Base-by-base conservation (phyloP, 106 monocot species). In the Xerophyta viscosa region DNA sequence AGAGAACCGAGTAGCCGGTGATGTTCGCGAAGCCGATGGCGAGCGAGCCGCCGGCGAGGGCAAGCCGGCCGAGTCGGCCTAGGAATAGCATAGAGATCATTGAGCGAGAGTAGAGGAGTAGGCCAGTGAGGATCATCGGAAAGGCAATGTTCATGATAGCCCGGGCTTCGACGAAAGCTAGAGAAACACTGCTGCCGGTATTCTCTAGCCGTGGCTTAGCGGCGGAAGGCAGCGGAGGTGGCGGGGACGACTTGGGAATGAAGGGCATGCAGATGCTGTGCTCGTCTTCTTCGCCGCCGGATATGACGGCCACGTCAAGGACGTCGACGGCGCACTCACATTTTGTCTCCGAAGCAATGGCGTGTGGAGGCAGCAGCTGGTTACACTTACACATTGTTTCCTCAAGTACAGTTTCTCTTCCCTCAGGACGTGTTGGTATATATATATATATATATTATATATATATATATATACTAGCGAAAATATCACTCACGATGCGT, bases 21-120 rank as follows among this genome's bases (percentile, higher is more conserved):
- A 92, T 92, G 68, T 92, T 87, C 41, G 92, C 82, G 44, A 87
- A 92, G 26, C 86, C 91, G 46, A 91, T 75, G 47, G 90, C 90
- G 19, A 91, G 90, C 46, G 87, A 49, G 3, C 92, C 92, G 21
- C 87, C 92, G 8, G 92, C 83, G 15, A 86, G 83, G 41, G 71
- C 57, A 1, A 92, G 76, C 21, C 63, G 59, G 1, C 82, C 79
- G 13, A 83, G 76, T 8, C 58, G 73, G 65, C 91, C 84, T 24
- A 91, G 71, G 68, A 84, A 91, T 41, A 91, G 71, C 91, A 91
- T 91, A 58, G 91, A 91, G 57, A 91, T 63, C 66, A 91, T 77
- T 14, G 84, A 84, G 12, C 84, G 84, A 43, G 81, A 85, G 71
- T 91, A 85, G 63, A 85, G 74, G 26, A 91, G 72, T n/a, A 91